A percentile compares a stretch with the other conserved stretches of the same genome.
phyloP scores from a whole-genome alignment of 2,329 filamentous ascomycete genomes.

The Aspergillus ochraceus region DNA sequence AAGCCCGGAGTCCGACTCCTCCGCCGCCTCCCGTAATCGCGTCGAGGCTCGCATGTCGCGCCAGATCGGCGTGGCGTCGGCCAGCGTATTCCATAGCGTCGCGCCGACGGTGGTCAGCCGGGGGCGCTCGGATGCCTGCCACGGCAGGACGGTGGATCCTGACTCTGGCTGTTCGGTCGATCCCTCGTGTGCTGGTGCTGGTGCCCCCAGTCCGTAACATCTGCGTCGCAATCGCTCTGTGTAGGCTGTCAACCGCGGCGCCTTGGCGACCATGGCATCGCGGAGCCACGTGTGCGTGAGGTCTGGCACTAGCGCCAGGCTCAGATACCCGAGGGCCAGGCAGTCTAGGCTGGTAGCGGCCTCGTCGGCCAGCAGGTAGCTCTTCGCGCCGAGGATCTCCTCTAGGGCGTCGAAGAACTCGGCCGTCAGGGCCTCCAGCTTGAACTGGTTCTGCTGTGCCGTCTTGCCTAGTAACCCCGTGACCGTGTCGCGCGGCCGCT shows the following conservation, averaged over 20 bases:
- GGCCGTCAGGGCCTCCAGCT: slow-evolving; percentile 69
- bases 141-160: slow-evolving; percentile 29
- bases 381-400: slow-evolving; percentile 58
- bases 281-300: slow-evolving; percentile 64
- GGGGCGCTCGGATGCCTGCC: slow-evolving; percentile 35
- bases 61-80: slow-evolving; percentile 39
- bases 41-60: slow-evolving; percentile 37
- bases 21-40: slow-evolving; percentile 35
- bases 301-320: slow-evolving; percentile 66
- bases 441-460: slow-evolving; percentile 71
- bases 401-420: slow-evolving; percentile 72
- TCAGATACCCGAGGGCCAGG: slow-evolving; percentile 75
- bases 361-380: slow-evolving; percentile 55
- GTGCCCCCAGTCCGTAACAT: slow-evolving; percentile 40
- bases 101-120: slow-evolving; percentile 32
- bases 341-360: slow-evolving; percentile 69
- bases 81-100: slow-evolving; percentile 36
- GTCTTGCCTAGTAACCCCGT: slow-evolving; percentile 63
- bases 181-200: slow-evolving; percentile 7
- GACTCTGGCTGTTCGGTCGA: slow-evolving; percentile 20
- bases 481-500: slow-evolving; percentile 59
- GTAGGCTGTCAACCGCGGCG: slow-evolving; percentile 46
- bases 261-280: slow-evolving; percentile 56
- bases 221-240: slow-evolving; percentile 39
- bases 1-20: slow-evolving; percentile 26